Evolutionary conservation across 192 early-diverging fungal species (phyloP), one percentile per base, ranked within the genome.

Genomic region (Coemansia sp.): DNA sequence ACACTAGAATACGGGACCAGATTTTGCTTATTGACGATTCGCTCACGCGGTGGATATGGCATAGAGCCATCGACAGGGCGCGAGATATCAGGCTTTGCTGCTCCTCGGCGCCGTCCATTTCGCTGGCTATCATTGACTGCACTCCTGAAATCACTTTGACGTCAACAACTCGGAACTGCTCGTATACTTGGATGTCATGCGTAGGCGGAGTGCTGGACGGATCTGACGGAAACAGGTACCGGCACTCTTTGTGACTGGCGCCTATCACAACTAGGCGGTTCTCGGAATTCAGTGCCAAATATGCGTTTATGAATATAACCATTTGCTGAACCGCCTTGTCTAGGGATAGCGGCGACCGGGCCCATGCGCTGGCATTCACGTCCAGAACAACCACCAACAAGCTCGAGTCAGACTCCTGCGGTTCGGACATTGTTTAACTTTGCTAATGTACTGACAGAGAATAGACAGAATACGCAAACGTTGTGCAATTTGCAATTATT

Each of bases 231-330:
- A 77, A 85, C 14, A 85, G 62, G 39, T 47, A 81, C 8, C 64
- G 57, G 60, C 81, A 73, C 10, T 60, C 65, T 23, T 43, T 48
- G 50, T 67, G 62, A 49, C 39, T 76, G 29, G 72, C 56, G 0
- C 91, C 94, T 14, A 98, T 86, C 1, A 95, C 88, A 0, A 89
- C 92, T n/a, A 98, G 78, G 56, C 85, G 79, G 67, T 94, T 97
- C 60, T 96, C 91, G 49, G 92, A 89, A 38, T 91, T 89, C 19
- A 94, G 84, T 12, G 93, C 92, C 60, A 98, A 73, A 73, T 94
- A 93, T 6, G 94, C 96, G 73, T 98, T 97, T 54, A 98, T 85
- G 58, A 97, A 95, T 7, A 93, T 83, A 23, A 94, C 60, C 35
- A 90, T 81, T 57, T 95, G 92, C 53, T 89, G 85, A 14, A 97